Base-by-base conservation (phyloP, 2,329 filamentous ascomycete species). In the Periconia sp. region DNA sequence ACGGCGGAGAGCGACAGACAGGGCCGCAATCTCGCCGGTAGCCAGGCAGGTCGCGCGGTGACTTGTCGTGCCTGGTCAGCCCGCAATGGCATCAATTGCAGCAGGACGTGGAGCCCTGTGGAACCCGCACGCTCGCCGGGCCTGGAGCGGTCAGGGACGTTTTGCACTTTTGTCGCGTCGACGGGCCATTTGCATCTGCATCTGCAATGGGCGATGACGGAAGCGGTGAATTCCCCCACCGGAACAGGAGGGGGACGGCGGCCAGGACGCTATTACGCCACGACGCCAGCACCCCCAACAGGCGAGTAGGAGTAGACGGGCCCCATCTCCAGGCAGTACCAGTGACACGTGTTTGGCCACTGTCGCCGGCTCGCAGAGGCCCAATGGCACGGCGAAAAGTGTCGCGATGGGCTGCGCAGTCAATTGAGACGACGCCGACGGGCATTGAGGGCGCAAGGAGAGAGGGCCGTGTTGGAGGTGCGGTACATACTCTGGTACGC, bases 21-120 rank as follows among this genome's bases (percentile, higher is more conserved):
- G 43, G 29, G 45, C 19, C 26, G 40, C 40, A 43, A 29, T 39
- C 16, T 24, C 31, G 40, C 32, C 36, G 32, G 40, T 29, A 19
- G 36, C 32, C 36, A 12, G 36, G 16, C 46, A 43, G 41, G 40
- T 36, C 38, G 33, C 48, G 45, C 46, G 36, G 9, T 39, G 28
- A 5, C 5, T 5, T 10, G 11, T 25, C 11, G 15, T 11, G 33
- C n/a, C 26, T 12, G 35, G 13, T 9, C 16, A 33, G 12, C 13
- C 7, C 6, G 6, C 6, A 33, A 33, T 18, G 5, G 30, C 5
- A 43, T 34, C 45, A 52, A 54, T 52, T 54, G 52, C 50, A 51
- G 22, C 32, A 43, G 50, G 39, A 55, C 50, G 61, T 61, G 59
- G 53, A 61, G 57, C 56, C 44, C 56, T 46, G 54, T 54, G 55